These are phyloP conservation scores for Capsicum rhomboideum DNA, from an alignment of 257 asterid species.

Conservation along the genomic window DNA sequence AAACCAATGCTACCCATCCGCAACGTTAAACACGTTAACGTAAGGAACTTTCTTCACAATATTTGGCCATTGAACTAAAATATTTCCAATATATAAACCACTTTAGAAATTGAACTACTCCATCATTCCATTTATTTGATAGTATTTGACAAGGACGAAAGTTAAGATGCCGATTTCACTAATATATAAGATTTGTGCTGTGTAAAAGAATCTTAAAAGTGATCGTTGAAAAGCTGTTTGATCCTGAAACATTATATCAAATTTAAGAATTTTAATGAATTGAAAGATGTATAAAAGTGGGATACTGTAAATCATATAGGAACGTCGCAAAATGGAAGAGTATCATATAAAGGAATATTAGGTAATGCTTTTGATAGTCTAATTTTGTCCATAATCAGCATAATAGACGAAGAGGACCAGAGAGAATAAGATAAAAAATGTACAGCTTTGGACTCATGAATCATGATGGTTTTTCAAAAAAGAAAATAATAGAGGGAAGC, in stretches of 20 bases:
- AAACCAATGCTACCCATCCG: background rate
- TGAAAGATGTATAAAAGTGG: background rate
- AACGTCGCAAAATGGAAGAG: background rate
- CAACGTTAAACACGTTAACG: background rate
- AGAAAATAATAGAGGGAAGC: background rate
- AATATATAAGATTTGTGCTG: background rate
- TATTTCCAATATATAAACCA: background rate
- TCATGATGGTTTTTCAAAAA: background rate
- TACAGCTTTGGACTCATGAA: background rate
- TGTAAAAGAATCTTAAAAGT: background rate
- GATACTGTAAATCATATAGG: background rate
- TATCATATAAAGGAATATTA: background rate
- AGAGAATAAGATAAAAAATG: background rate
- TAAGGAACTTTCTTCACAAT: background rate
- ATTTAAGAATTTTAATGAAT: background rate
- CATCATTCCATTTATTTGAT: background rate
- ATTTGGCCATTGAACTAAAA: background rate
- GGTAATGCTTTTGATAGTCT: background rate
- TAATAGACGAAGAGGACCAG: background rate
- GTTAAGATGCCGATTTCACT: background rate
- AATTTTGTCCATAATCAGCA: background rate
- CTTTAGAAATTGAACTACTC: background rate
- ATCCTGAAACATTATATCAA: background rate
- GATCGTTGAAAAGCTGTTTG: background rate
- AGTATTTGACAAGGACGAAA: background rate